phyloP scores from a whole-genome alignment of 768 basidiomycete genomes.

The Sutorius australiensis region DNA sequence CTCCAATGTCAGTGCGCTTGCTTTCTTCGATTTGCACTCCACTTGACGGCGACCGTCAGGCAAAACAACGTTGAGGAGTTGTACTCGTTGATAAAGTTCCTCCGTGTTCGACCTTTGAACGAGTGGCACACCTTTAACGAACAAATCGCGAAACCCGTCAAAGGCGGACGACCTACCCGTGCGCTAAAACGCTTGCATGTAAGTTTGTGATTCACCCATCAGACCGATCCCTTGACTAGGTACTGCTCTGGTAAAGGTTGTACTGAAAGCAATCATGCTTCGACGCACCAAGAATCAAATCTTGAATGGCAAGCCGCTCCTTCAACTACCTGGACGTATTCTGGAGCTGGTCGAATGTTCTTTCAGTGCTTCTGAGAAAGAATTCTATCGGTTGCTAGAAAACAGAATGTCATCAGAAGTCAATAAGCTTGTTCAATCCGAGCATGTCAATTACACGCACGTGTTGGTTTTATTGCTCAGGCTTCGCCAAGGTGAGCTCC shows the following conservation, averaged over 20 bases:
- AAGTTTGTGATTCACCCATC: constrained; percentile 3
- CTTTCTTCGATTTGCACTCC: not conserved
- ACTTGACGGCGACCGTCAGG: constrained; percentile 32
- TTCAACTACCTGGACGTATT: constrained; percentile 72
- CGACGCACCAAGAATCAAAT: constrained; percentile 74
- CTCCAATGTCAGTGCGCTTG: constrained; percentile 52
- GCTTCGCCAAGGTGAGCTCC: constrained; percentile 74
- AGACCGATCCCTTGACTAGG: not conserved
- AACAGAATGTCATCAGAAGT: constrained; percentile 62
- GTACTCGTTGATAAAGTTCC: constrained; percentile 84
- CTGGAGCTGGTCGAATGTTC: constrained; percentile 70
- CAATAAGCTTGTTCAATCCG: constrained; percentile 58
- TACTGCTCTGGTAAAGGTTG: constrained; percentile 44
- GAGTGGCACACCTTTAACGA: constrained; percentile 77
- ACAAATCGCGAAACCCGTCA: constrained; percentile 78
- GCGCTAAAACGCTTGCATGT: constrained; percentile 88
- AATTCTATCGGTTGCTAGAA: constrained; percentile 76
- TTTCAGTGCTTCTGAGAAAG: constrained; percentile 73
- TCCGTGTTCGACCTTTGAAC: constrained; percentile 77
- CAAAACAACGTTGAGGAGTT: constrained; percentile 92
- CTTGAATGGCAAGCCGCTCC: constrained; percentile 75
- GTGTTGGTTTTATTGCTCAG: constrained; percentile 72
- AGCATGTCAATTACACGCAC: constrained; percentile 60
- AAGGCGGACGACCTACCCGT: constrained; percentile 52
- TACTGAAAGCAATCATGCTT: constrained; percentile 85